Base-by-base conservation (phyloP, 2,329 filamentous ascomycete genomes). In the Epichloe brachyelytri region DNA sequence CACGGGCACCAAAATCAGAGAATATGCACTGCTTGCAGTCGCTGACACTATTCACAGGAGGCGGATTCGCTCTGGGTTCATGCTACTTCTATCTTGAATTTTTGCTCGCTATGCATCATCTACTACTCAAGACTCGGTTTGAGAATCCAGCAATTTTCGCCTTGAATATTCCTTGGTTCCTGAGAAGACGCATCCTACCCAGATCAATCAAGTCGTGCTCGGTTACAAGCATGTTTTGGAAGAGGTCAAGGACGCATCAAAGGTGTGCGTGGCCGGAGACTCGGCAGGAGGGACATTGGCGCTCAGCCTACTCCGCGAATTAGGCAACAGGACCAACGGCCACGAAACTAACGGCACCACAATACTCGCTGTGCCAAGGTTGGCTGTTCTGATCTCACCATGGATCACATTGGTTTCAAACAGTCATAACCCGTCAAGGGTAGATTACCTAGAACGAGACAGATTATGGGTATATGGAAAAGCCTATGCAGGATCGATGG, bases 31-130 rank as follows among this genome's bases (percentile, higher is more conserved):
- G 38, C 17, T 39, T 36, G 45, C 10, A 22, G n/a, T 12, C 15
- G 38, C 51, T 54, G 37, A 52, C 22, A 8, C 17, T 15, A 15
- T 12, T 39, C 38, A 37, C 38, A 85, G 82, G 85, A 15, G 88
- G 88, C 20, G 88, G 88, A 0, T 93, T 94, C 63, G 79, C 80
- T 6, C 86, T 94, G 82, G 88, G 88, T 3, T 88, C 85, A 12
- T 73, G 77, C 17, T 86, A 85, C 68, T 94, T 94, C 65, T 94
- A 94, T 64, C 77, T 90, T 37, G 88, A 94, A 60, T 93, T 91
- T 57, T 73, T 94, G 3, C 70, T 91, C 50, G 78, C 80, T 8
- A 88, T 84, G 83, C 70, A 86, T 12, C 72, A 75, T 43, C 68
- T 88, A 17, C 72, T 94, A 39, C 73, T 79, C 51, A 68, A 76